Conservation (phyloP, 768 basidiomycete genomes). For the Mycena indigotica region DNA sequence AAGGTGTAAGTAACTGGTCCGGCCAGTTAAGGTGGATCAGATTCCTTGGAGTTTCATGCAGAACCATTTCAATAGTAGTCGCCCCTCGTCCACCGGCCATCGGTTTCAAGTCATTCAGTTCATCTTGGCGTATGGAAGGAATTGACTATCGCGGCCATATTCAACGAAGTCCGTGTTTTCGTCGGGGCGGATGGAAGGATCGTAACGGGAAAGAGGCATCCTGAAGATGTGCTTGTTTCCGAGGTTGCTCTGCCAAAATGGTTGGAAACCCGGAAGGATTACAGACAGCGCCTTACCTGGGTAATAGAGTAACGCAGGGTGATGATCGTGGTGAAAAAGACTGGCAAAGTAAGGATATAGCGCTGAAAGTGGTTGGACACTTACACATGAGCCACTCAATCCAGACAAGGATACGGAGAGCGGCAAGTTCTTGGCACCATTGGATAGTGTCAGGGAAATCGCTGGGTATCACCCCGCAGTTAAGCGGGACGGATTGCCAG, state of each 20-base stretch:
- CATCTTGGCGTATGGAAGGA: constrained; percentile 1
- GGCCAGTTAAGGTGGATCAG: constrained; percentile 1
- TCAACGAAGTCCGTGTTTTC: constrained; percentile 3
- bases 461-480: constrained; percentile 50
- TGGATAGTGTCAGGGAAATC: constrained; percentile 44
- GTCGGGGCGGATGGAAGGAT: constrained; percentile 29
- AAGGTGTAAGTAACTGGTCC: neutral
- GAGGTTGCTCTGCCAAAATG: constrained; percentile 32
- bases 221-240: constrained; percentile 57
- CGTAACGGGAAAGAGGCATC: constrained; percentile 53
- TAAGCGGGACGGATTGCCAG: constrained; percentile 51
- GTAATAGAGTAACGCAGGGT: constrained; percentile 48
- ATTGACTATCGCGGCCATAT: constrained; percentile 2
- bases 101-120: neutral
- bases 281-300: constrained; percentile 9
- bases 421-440: constrained; percentile 60
- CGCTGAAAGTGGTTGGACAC: constrained; percentile 24
- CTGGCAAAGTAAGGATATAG: constrained; percentile 29
- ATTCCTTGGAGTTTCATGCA: neutral
- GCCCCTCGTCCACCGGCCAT: neutral
- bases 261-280: neutral
- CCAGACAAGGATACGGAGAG: constrained; percentile 61
- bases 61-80: neutral
- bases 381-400: constrained; percentile 54
- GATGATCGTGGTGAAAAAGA: constrained; percentile 42